Percentiles rank a stretch among this genome's conserved stretches.
phyloP scores from a whole-genome alignment of 805 yeast genomes.

The Naumovozyma castellii region DNA sequence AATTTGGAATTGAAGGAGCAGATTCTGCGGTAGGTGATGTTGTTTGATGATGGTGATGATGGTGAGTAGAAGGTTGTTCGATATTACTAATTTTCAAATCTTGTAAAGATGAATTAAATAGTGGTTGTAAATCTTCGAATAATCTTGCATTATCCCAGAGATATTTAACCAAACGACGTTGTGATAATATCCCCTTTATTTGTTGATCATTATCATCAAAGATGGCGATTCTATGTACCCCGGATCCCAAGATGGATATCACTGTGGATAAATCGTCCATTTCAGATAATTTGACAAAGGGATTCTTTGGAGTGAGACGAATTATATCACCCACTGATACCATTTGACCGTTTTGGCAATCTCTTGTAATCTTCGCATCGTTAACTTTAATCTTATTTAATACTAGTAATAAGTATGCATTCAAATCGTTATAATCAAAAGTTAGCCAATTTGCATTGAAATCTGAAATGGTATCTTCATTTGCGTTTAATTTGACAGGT shows the following conservation, averaged over 20 bases:
- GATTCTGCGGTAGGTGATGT: slow-evolving; percentile 6
- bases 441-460: slow-evolving; percentile 60
- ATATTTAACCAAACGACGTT: slow-evolving; percentile 73
- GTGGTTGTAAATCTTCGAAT: slow-evolving; percentile 69
- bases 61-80: slow-evolving; percentile 4
- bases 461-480: slow-evolving; percentile 29
- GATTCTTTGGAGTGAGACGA: slow-evolving; percentile 75
- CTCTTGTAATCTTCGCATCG: slow-evolving; percentile 28
- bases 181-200: slow-evolving; percentile 79
- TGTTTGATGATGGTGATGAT: slow-evolving; percentile 2
- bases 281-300: slow-evolving; percentile 69
- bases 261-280: slow-evolving; percentile 59
- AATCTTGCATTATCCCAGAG: slow-evolving; percentile 88
- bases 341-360: slow-evolving; percentile 73
- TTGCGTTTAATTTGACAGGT: slow-evolving; percentile 45
- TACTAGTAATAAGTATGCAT: slow-evolving; percentile 72
- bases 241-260: slow-evolving; percentile 77
- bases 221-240: slow-evolving; percentile 88
- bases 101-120: slow-evolving; percentile 55
- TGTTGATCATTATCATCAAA: slow-evolving; percentile 41
- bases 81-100: slow-evolving; percentile 62
- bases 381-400: slow-evolving; percentile 51
- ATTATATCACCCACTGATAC: slow-evolving; percentile 85
- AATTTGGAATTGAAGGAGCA: slow-evolving; percentile 19
- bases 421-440: slow-evolving; percentile 85